Percentiles rank a stretch among this genome's conserved stretches.
Conservation (phyloP, 352 stramenopile species). For the Phytophthora gonapodyides region DNA sequence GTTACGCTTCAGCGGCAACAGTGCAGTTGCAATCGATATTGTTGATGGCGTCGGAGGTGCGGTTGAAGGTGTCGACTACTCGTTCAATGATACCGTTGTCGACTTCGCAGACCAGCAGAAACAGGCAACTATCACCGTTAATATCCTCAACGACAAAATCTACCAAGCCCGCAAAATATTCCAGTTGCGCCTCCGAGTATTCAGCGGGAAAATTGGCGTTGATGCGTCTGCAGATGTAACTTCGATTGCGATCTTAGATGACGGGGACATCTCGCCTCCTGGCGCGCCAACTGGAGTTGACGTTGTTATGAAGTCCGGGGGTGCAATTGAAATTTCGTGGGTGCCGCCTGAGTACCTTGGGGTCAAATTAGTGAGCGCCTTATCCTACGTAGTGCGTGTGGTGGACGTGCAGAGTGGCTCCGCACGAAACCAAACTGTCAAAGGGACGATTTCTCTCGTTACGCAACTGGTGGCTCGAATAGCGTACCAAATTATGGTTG, state of each 20-base stretch:
- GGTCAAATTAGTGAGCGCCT: slow-evolving; percentile 27
- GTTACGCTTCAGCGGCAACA: slow-evolving; percentile 35
- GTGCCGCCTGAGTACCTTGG: slow-evolving; percentile 36
- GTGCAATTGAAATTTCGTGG: slow-evolving; percentile 41
- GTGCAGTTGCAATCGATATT: slow-evolving; percentile 22
- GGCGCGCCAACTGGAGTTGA: slow-evolving; percentile 26
- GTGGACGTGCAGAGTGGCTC: slow-evolving; percentile 20
- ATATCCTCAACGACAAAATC: slow-evolving; percentile 48
- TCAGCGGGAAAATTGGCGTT: slow-evolving; percentile 34
- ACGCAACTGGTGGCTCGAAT: slow-evolving; percentile 32
- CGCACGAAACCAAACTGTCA: slow-evolving; percentile 18
- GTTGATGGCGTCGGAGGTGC: slow-evolving; percentile 18
- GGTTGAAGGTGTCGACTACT: slow-evolving; percentile 41
- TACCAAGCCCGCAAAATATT: slow-evolving; percentile 55
- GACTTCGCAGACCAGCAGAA: slow-evolving; percentile 34
- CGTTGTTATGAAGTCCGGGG: slow-evolving; percentile 29
- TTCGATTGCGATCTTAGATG: slow-evolving; percentile 54
- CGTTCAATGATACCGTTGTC: slow-evolving; percentile 12
- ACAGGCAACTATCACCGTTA: slow-evolving; percentile 17
- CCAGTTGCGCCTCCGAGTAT: slow-evolving; percentile 30
- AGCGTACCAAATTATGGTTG: slow-evolving; percentile 40
- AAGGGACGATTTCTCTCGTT: slow-evolving; percentile 24
- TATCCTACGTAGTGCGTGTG: slow-evolving; percentile 39
- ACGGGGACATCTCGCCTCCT: slow-evolving; percentile 54
- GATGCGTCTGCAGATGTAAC: slow-evolving; percentile 1